Evolutionary conservation across 2,329 filamentous ascomycete genomes (phyloP).

Genomic region (Xylariaceae sp.): DNA sequence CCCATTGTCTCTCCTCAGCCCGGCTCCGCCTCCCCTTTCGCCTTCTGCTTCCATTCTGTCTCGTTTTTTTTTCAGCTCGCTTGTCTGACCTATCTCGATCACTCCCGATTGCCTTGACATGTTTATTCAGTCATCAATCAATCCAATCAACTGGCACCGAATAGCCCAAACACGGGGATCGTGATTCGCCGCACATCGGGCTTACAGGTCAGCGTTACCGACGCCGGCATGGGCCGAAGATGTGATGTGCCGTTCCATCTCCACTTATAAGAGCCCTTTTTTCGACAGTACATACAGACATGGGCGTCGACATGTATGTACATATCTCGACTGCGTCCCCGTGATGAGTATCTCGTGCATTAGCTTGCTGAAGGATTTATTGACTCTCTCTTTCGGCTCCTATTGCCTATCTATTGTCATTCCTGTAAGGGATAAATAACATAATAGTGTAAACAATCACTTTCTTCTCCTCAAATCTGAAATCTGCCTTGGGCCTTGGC

Average conservation of each 20-base stretch:
- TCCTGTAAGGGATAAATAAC: too few relatives aligned
- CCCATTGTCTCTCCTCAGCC: slow-evolving; percentile 13
- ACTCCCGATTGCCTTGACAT: slow-evolving; percentile 4
- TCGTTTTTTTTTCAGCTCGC: slow-evolving; percentile 13
- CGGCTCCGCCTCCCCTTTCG: slow-evolving; percentile 16
- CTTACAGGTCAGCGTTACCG: background rate
- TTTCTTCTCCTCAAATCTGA: background rate
- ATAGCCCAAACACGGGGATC: background rate
- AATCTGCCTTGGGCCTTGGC: background rate
- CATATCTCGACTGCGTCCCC: background rate
- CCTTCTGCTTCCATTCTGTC: slow-evolving; percentile 2
- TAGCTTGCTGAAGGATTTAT: background rate
- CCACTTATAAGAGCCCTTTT: background rate
- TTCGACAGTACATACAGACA: too few relatives aligned
- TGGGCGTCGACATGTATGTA: too few relatives aligned
- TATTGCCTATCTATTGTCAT: background rate
- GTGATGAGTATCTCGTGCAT: background rate
- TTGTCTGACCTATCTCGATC: slow-evolving; percentile 8
- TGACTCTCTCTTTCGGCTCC: background rate
- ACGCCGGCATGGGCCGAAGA: background rate
- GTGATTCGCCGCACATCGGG: slow-evolving; percentile 10
- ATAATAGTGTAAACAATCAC: too few relatives aligned
- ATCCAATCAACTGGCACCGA: background rate
- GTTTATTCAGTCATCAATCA: background rate
- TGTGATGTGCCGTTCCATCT: background rate